Evolutionary conservation across 148 eudicot species (phyloP).

Genomic region (Chenopodium quinoa): DNA sequence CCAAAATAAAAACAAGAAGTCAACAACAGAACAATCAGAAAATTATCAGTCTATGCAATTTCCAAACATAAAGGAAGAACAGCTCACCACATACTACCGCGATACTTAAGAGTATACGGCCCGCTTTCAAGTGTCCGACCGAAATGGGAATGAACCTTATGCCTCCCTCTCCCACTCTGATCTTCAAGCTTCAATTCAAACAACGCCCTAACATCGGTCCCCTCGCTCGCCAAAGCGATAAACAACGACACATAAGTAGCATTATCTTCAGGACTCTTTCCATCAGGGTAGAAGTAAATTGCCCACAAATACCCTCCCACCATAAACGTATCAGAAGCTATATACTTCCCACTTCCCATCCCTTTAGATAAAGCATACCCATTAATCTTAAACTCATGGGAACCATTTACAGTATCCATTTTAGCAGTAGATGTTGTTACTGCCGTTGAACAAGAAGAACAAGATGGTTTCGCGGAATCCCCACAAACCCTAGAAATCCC

Average conservation of each 20-base stretch:
- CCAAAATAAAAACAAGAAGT: background rate
- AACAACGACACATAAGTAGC: constrained; percentile 39
- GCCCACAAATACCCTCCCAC: constrained; percentile 51
- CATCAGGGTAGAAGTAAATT: constrained; percentile 49
- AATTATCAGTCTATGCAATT: background rate
- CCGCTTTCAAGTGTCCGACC: constrained; percentile 39
- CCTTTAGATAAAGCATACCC: constrained; percentile 46
- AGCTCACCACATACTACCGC: constrained; percentile 53
- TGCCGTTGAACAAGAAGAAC: constrained; percentile 12
- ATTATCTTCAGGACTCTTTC: constrained; percentile 45
- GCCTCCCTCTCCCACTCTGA: constrained; percentile 50
- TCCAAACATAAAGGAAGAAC: background rate
- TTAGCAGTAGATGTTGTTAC: constrained; percentile 35
- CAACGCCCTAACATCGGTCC: constrained; percentile 45
- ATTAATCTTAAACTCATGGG: constrained; percentile 37
- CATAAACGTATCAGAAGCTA: constrained; percentile 40
- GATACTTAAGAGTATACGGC: constrained; percentile 44
- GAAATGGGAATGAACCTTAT: constrained; percentile 46
- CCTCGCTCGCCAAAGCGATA: constrained; percentile 49
- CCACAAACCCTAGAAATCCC: constrained; percentile 35
- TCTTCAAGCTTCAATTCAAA: constrained; percentile 44
- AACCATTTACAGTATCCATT: constrained; percentile 39
- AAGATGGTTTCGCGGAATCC: constrained; percentile 21
- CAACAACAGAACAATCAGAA: background rate
- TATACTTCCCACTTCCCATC: constrained; percentile 40